Conservation (phyloP, 1,139 yeast species). For the Candida sanyaensis region DNA sequence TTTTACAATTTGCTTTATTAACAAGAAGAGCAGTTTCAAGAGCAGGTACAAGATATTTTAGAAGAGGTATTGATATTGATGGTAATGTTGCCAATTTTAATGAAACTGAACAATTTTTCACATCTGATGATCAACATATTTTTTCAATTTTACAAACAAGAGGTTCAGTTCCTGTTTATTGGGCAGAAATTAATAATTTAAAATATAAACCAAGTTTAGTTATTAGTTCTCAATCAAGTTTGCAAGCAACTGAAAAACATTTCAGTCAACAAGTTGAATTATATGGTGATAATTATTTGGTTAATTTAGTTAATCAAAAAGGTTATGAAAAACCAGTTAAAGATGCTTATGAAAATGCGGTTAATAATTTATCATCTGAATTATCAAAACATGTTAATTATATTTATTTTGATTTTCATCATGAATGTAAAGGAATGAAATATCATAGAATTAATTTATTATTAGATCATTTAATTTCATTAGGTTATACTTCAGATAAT, state of each 20-base stretch:
- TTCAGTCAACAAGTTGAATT: constrained; percentile 65
- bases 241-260: constrained; percentile 72
- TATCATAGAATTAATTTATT: constrained; percentile 88
- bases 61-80: constrained; percentile 79
- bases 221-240: constrained; percentile 54
- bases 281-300: constrained; percentile 84
- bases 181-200: constrained; percentile 93
- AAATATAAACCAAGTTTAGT: constrained; percentile 81
- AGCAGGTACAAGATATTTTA: constrained; percentile 96
- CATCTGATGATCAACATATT: constrained; percentile 47
- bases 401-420: constrained; percentile 95
- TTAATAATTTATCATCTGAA: constrained; percentile 50
- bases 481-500: constrained; percentile 67
- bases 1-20: constrained; percentile 50
- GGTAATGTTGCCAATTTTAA: constrained; percentile 95
- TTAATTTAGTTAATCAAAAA: constrained; percentile 86
- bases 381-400: constrained; percentile 57
- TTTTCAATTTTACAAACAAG: constrained; percentile 85
- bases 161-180: constrained; percentile 95
- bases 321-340: constrained; percentile 96
- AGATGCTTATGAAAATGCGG: constrained; percentile 76
- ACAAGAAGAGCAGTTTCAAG: constrained; percentile 81
- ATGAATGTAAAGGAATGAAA: constrained; percentile 92
- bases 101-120: constrained; percentile 89
- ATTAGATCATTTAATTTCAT: constrained; percentile 60